These are phyloP conservation scores for sunflower (Helianthus annuus) DNA, from an alignment of 129 eudicot genomes.

Conservation along the genomic window HanXRQr2.0-SUNRISE NC_035443.2:175296701-175297200, in stretches of 20 bases:
- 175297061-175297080: neutral
- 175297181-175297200: slow-evolving; percentile 18
- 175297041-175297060: neutral
- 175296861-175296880: too few relatives aligned
- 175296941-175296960: slow-evolving; percentile 64
- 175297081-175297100: neutral
- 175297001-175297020: slow-evolving; percentile 18
- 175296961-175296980: slow-evolving; percentile 61
- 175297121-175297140: neutral
- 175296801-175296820: too few relatives aligned
- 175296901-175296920: too few relatives aligned
- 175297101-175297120: neutral
- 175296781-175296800: too few relatives aligned
- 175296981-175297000: slow-evolving; percentile 75
- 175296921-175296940: slow-evolving; percentile 4
- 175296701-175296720: too few relatives aligned
- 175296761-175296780: too few relatives aligned
- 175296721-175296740: too few relatives aligned
- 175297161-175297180: slow-evolving; percentile 58
- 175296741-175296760: too few relatives aligned
- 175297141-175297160: neutral
- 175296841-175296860: too few relatives aligned
- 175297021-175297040: neutral
- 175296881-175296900: too few relatives aligned
- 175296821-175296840: too few relatives aligned